Percentiles rank a stretch among this genome's conserved stretches.
These are phyloP conservation scores for Candida tammaniensis DNA, from an alignment of 805 yeast genomes.

Conservation along the genomic window DNA sequence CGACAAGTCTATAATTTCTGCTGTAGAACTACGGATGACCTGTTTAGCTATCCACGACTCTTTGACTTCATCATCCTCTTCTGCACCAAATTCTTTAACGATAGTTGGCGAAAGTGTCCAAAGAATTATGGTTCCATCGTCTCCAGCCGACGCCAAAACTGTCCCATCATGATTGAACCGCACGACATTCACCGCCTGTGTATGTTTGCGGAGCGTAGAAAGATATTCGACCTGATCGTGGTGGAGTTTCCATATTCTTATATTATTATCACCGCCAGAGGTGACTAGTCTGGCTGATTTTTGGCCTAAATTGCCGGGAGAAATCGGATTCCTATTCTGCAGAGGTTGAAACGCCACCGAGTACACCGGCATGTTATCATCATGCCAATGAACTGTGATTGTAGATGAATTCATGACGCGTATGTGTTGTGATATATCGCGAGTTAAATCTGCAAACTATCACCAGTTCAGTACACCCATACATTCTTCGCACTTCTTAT, in stretches of 20 bases:
- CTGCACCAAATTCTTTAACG: conserved; percentile 56
- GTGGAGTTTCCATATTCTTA: conserved; percentile 11
- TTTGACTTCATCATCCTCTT: conserved; percentile 50
- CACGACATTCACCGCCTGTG: conserved; percentile 92
- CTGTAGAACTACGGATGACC: conserved; percentile 55
- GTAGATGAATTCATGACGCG: conserved; percentile 39
- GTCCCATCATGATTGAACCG: conserved; percentile 73
- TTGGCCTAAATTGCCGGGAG: background rate
- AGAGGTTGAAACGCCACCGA: conserved; percentile 60
- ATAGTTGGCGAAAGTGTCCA: conserved; percentile 66
- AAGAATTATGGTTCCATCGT: conserved; percentile 83
- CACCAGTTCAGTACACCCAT: too few relatives aligned
- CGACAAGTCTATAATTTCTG: conserved; percentile 85
- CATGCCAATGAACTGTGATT: conserved; percentile 69
- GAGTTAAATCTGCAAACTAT: too few relatives aligned
- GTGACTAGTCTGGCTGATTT: conserved; percentile 57
- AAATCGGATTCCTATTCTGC: background rate
- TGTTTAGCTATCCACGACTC: conserved; percentile 75
- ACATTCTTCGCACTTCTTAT: too few relatives aligned
- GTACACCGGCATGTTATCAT: conserved; percentile 72
- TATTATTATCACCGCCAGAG: conserved; percentile 76
- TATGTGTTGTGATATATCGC: too few relatives aligned
- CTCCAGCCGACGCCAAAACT: conserved; percentile 85
- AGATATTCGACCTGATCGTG: conserved; percentile 75
- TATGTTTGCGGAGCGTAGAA: conserved; percentile 80